Conservation (phyloP, 192 early-diverging fungal genomes). For the Ramicandelaber brevisporus region DNA sequence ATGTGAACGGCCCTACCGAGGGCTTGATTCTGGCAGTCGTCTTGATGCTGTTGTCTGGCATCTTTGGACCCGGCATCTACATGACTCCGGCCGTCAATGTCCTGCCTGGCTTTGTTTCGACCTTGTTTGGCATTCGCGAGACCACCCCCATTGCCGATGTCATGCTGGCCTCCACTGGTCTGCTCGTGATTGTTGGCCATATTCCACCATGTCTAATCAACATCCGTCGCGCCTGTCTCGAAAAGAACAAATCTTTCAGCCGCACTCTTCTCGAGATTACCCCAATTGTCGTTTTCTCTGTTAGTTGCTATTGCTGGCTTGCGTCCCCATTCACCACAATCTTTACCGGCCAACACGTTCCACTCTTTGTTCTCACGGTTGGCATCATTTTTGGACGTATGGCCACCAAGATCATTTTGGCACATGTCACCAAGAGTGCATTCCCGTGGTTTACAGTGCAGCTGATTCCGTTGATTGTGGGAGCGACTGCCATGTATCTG, state of each 20-base stretch:
- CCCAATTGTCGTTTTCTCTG: slow-evolving; percentile 30
- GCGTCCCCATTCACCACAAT: slow-evolving; percentile 38
- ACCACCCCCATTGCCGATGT: slow-evolving; percentile 6
- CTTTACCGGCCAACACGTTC: slow-evolving; percentile 34
- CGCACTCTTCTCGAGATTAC: slow-evolving; percentile 31
- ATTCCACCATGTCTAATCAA: slow-evolving; percentile 14
- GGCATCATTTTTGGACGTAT: slow-evolving; percentile 72
- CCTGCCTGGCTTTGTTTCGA: too few relatives aligned
- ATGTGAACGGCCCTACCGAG: slow-evolving; percentile 69
- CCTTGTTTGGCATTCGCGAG: too few relatives aligned
- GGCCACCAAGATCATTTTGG: slow-evolving; percentile 73
- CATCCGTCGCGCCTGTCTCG: slow-evolving; percentile 18
- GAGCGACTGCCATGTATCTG: slow-evolving; percentile 36
- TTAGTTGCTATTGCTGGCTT: slow-evolving; percentile 42
- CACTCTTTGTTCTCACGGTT: slow-evolving; percentile 41
- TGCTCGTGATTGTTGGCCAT: background rate
- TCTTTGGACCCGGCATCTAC: slow-evolving; percentile 25
- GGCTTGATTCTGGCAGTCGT: slow-evolving; percentile 44
- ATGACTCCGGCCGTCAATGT: slow-evolving; percentile 1
- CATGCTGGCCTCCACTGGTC: slow-evolving; percentile 5
- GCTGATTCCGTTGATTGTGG: slow-evolving; percentile 43
- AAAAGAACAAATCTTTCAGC: slow-evolving; percentile 29
- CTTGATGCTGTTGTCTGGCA: slow-evolving; percentile 37
- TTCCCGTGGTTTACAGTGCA: slow-evolving; percentile 69
- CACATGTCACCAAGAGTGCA: slow-evolving; percentile 55